Percentiles rank a stretch among this genome's conserved stretches.
Conservation (phyloP, 805 yeast species). For the Wickerhamomyces tratensis region DNA sequence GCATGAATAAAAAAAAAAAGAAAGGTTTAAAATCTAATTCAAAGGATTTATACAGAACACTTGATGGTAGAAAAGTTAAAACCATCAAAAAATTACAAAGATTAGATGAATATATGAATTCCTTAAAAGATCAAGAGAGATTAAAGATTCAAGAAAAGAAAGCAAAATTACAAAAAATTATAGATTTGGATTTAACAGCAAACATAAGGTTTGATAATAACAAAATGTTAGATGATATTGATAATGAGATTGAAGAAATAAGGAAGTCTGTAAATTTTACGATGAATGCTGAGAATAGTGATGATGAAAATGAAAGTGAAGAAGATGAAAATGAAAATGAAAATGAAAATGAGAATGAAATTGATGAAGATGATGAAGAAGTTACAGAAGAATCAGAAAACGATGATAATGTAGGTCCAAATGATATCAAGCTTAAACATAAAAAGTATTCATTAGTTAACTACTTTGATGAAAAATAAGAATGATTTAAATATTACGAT, state of each 20-base stretch:
- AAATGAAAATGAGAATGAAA: not conserved
- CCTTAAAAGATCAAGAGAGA: conserved; percentile 9
- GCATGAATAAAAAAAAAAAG: conserved; percentile 21
- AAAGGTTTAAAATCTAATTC: conserved; percentile 13
- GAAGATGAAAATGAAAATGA: conserved; percentile 1
- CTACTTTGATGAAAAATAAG: conserved; percentile 5
- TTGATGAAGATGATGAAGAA: not conserved
- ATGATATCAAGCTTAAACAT: not conserved
- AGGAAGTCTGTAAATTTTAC: conserved; percentile 16
- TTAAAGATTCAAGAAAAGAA: conserved; percentile 22
- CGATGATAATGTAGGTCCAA: not conserved
- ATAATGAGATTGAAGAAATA: conserved; percentile 26
- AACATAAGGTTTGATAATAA: conserved; percentile 26
- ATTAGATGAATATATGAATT: conserved; percentile 19
- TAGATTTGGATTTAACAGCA: conserved; percentile 19
- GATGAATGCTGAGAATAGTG: not conserved
- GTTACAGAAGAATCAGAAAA: conserved; percentile 1
- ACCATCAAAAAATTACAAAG: conserved; percentile 26
- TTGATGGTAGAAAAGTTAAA: conserved; percentile 31
- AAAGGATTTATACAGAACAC: conserved; percentile 26
- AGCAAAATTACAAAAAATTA: conserved; percentile 24
- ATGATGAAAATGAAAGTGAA: conserved; percentile 1
- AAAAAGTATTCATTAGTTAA: not conserved
- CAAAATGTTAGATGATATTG: conserved; percentile 27
- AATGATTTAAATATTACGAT: too few relatives aligned